These are phyloP conservation scores for Pleurozium schreberi DNA, from an alignment of 225 moss, liverwort and hornwort genomes.

Conservation along the genomic window DNA sequence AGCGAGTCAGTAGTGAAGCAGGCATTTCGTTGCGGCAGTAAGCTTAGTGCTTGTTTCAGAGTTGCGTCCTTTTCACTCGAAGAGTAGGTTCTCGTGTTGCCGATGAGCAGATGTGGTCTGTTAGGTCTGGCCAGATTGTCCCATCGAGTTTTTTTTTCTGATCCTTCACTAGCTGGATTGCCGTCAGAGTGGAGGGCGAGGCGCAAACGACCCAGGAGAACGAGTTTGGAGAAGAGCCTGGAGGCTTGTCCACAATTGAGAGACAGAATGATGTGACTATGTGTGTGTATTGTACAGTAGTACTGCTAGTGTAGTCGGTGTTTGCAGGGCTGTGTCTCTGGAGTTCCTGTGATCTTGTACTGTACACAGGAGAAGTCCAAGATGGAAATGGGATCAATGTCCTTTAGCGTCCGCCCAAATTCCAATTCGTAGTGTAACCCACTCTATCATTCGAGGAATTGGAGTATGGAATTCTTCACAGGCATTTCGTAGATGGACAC, in stretches of 20 bases:
- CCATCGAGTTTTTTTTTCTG: too few species aligned
- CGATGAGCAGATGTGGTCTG: neutral
- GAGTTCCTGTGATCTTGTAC: neutral
- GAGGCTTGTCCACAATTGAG: neutral
- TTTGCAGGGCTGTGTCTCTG: neutral
- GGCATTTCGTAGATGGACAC: too few species aligned
- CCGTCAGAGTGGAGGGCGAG: neutral
- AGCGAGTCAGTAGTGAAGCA: neutral
- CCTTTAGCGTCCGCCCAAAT: neutral
- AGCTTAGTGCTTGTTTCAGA: neutral
- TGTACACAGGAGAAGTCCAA: too few species aligned
- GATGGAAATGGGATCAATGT: neutral
- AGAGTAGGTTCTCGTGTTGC: neutral
- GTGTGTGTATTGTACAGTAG: too few species aligned
- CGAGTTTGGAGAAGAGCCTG: neutral
- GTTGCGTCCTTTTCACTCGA: neutral
- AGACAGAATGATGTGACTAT: neutral
- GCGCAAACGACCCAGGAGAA: neutral
- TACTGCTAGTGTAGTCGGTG: too few species aligned
- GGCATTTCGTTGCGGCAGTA: neutral
- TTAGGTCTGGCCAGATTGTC: accelerated
- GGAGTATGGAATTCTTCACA: too few species aligned
- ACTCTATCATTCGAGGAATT: neutral
- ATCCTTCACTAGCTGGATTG: neutral
- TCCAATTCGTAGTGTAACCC: neutral